Percentiles rank a stretch among this genome's conserved stretches.
Evolutionary conservation across 495 filamentous ascomycete species (phyloP).

Genomic region (Elaphomyces granulatus): DNA sequence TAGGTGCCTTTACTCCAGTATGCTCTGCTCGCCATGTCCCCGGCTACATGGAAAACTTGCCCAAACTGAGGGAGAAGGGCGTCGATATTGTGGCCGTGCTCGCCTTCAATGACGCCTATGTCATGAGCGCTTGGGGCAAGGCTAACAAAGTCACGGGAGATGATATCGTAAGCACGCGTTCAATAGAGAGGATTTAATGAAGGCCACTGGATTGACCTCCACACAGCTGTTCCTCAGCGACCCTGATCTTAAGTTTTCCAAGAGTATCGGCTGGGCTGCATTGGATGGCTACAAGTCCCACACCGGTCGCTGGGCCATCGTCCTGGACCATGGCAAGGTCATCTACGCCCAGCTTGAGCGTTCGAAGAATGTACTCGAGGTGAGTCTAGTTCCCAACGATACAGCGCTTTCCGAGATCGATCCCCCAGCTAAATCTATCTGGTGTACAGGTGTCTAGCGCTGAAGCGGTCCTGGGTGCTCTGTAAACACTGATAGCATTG

Average conservation of each 20-base stretch:
- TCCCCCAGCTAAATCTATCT: neutral
- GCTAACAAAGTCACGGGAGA: conserved; percentile 73
- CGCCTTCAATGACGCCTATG: conserved; percentile 79
- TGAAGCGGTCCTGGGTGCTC: conserved; percentile 52
- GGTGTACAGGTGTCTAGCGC: conserved; percentile 54
- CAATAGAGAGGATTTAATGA: too few species aligned
- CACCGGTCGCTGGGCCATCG: conserved; percentile 68
- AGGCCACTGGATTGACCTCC: too few species aligned
- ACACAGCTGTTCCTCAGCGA: conserved; percentile 79
- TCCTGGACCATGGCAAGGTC: conserved; percentile 84
- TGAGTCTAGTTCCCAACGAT: conserved; percentile 12
- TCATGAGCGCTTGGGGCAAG: conserved; percentile 94
- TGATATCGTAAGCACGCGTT: conserved; percentile 47
- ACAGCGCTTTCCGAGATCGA: conserved; percentile 8
- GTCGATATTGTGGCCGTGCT: conserved; percentile 78
- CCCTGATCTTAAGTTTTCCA: conserved; percentile 59
- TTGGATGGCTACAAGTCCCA: conserved; percentile 58
- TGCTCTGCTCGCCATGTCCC: conserved; percentile 81
- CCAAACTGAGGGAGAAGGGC: conserved; percentile 64
- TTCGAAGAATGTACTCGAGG: conserved; percentile 49
- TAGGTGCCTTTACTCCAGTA: conserved; percentile 82
- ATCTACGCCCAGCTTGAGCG: conserved; percentile 73
- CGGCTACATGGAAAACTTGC: conserved; percentile 63
- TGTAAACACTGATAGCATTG: conserved; percentile 28
- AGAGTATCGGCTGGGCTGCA: conserved; percentile 67